These are phyloP conservation scores for Sequoiadendron giganteum DNA, from an alignment of 75 land plant genomes.

Conservation along the genomic window DNA sequence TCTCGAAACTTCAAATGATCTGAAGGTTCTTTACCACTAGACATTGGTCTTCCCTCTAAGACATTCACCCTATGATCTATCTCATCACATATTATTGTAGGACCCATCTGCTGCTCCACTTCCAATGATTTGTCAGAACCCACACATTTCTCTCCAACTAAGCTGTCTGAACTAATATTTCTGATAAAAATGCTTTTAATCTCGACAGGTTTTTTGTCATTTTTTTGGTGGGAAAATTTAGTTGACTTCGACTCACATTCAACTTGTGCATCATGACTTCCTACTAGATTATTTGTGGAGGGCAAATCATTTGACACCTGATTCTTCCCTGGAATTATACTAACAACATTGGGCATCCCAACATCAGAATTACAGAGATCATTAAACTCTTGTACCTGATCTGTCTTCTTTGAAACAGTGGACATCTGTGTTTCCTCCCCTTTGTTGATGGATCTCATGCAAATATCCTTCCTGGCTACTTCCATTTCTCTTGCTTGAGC, in stretches of 20 bases:
- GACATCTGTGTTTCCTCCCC: background rate
- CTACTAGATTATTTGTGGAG: background rate
- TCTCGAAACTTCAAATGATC: background rate
- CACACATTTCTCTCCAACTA: background rate
- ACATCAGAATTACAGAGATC: background rate
- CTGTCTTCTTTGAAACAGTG: background rate
- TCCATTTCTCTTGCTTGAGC: constrained; percentile 7
- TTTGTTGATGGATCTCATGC: background rate
- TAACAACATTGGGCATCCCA: background rate
- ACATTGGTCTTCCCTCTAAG: background rate
- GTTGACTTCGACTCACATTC: background rate
- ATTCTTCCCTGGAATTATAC: background rate
- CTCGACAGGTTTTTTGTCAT: background rate
- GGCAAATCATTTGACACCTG: background rate
- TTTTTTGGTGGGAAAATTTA: background rate
- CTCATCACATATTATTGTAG: background rate
- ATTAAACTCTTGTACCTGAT: background rate
- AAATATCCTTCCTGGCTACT: background rate
- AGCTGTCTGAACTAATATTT: background rate
- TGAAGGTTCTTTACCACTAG: background rate
- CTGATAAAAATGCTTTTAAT: background rate
- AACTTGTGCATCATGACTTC: background rate
- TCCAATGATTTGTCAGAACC: background rate
- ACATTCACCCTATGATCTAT: background rate
- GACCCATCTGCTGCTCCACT: background rate